These are phyloP conservation scores for Saccharata proteae DNA, from an alignment of 2,329 filamentous ascomycete species.

Conservation along the genomic window DNA sequence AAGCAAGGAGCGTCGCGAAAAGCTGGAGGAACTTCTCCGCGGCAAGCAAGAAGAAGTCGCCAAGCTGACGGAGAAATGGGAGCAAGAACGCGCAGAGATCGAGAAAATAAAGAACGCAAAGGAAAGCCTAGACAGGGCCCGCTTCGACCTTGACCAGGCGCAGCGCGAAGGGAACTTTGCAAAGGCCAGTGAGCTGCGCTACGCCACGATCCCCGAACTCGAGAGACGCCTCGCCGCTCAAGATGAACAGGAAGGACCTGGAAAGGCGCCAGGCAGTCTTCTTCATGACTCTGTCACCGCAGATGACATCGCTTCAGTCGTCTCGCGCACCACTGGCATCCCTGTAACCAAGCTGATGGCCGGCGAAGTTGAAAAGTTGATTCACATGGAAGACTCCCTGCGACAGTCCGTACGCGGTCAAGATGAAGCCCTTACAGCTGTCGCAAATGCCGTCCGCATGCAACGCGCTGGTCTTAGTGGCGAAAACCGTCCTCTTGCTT, in stretches of 20 bases:
- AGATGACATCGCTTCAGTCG: constrained; percentile 87
- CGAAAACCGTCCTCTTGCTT: constrained; percentile 81
- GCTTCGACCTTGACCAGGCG: constrained; percentile 74
- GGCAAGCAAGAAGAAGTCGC: constrained; percentile 63
- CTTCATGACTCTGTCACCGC: constrained; percentile 92
- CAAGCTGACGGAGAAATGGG: constrained; percentile 73
- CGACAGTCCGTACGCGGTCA: constrained; percentile 79
- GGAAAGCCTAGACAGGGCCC: constrained; percentile 74
- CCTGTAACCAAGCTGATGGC: constrained; percentile 85
- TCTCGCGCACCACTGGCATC: constrained; percentile 84
- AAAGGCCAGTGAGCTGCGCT: constrained; percentile 80
- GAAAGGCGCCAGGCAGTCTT: constrained; percentile 40
- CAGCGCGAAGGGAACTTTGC: constrained; percentile 82
- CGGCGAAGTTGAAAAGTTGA: constrained; percentile 85
- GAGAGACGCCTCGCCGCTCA: constrained; percentile 69
- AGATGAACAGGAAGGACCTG: constrained; percentile 47
- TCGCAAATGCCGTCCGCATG: constrained; percentile 85
- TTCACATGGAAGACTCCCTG: constrained; percentile 89
- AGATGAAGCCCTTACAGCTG: constrained; percentile 82
- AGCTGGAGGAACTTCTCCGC: constrained; percentile 67
- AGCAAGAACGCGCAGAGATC: constrained; percentile 76
- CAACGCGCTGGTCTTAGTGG: constrained; percentile 86
- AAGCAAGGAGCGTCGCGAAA: constrained; percentile 76
- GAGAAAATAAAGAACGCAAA: constrained; percentile 79
- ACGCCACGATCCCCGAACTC: constrained; percentile 71